Conservation (phyloP, 306 rosid species). For the Lithocarpus polystachyus region DNA sequence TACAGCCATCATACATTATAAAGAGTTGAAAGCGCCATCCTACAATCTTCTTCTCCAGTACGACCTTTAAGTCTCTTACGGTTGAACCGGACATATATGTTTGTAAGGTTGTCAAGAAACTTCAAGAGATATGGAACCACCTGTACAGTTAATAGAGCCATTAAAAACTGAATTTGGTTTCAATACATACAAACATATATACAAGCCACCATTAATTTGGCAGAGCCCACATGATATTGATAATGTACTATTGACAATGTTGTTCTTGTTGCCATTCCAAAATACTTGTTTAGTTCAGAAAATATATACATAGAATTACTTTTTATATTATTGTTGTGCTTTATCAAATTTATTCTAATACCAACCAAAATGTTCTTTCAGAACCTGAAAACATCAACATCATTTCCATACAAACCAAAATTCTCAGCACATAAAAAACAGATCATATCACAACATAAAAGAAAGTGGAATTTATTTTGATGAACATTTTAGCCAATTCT, state of each 20-base stretch:
- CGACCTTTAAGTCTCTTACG: slow-evolving; percentile 99
- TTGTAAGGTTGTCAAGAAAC: slow-evolving; percentile 94
- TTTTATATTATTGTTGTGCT: not conserved
- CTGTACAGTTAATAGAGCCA: slow-evolving; percentile 34
- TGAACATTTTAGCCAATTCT: not conserved
- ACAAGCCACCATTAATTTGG: too few relatives aligned
- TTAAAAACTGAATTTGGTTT: slow-evolving; percentile 7
- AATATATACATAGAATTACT: not conserved
- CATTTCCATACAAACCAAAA: not conserved
- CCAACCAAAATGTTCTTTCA: not conserved
- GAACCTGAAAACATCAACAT: not conserved
- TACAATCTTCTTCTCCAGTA: slow-evolving; percentile 90
- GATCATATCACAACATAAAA: not conserved
- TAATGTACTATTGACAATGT: not conserved
- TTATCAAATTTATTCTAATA: not conserved
- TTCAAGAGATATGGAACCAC: slow-evolving; percentile 96
- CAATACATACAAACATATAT: not conserved
- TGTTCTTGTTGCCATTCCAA: not conserved
- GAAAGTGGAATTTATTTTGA: not conserved
- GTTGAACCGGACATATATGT: slow-evolving; percentile 90
- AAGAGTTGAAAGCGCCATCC: slow-evolving; percentile 88
- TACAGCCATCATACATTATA: slow-evolving; percentile 39
- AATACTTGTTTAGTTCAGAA: not conserved
- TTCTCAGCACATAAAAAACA: too few relatives aligned
- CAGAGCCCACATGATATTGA: too few relatives aligned